These are phyloP conservation scores for Salix brachista DNA, from an alignment of 345 rosid genomes.

Conservation along the genomic window DNA sequence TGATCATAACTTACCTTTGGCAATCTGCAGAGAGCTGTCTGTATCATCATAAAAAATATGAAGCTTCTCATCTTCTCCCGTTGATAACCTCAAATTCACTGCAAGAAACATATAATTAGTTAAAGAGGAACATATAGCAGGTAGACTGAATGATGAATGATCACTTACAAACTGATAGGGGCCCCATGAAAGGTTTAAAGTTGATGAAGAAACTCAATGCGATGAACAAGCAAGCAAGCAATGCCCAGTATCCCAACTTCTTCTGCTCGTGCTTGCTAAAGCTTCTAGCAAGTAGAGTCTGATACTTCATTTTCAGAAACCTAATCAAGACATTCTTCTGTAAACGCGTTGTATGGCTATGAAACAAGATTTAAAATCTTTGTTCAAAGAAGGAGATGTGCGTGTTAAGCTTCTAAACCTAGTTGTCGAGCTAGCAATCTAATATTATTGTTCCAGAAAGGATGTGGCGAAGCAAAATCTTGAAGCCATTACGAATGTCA, in stretches of 20 bases:
- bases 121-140: background rate
- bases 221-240: conserved; percentile 42
- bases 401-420: background rate
- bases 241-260: conserved; percentile 60
- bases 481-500: background rate
- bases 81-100: conserved; percentile 51
- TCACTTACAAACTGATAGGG: conserved; percentile 42
- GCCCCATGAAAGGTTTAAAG: conserved; percentile 52
- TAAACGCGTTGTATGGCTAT: background rate
- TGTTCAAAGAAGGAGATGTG: background rate
- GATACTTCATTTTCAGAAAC: conserved; percentile 22
- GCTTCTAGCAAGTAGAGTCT: conserved; percentile 62
- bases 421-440: background rate
- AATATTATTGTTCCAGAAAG: background rate
- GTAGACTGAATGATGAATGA: background rate
- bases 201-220: conserved; percentile 48
- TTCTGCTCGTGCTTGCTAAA: conserved; percentile 62
- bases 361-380: background rate
- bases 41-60: conserved; percentile 21
- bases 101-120: conserved; percentile 15
- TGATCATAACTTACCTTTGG: background rate
- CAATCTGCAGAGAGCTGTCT: background rate
- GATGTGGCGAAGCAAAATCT: background rate
- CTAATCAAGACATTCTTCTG: background rate
- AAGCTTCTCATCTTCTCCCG: conserved; percentile 36